Evolutionary conservation across 148 eudicot genomes (phyloP), one percentile per base, ranked within the genome.

Genomic region (Limonium bicolor): DNA sequence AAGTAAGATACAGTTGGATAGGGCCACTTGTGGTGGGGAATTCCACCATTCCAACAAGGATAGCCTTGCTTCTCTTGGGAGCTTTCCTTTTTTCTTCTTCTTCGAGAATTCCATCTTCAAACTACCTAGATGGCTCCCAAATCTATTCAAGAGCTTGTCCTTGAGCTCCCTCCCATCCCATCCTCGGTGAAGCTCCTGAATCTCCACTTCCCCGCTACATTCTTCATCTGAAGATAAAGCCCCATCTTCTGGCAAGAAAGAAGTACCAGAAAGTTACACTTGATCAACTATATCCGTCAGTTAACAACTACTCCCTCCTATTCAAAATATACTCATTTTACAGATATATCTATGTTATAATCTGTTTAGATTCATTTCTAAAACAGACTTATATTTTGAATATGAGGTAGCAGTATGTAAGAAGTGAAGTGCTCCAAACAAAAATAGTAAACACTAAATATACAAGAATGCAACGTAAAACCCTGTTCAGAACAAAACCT

Each of bases 51-150:
- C 78, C 6, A 79, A 69, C 49, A 88, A 63, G 16, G 66, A 46
- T 55, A 74, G 83, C 33, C 83, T 74, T 12, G 86, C 90, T 46
- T 88, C 96, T 54, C 74, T 83, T 0, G 94, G 94, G 3, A 88
- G 61, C 64, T 88, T 88, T 40, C 78, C 92, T 62, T 77, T 83
- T 81, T 88, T 88, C 76, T 88, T 88, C 60, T 83, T 88, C 77
- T 80, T 88, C 7, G 96, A 88, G 28, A 88, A 88, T 27, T 77
- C 96, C n/a, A 74, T 66, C 69, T 81, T 85, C 45, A 85, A 66
- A 48, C 67, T 67, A 50, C 80, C 68, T n/a, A 88, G 74, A 23
- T 74, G 94, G 51, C 69, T 66, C 13, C 96, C 96, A 41, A 64
- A 88, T 62, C 63, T 65, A 8, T 74, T 72, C 20, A 77, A 48